Percentiles rank a stretch among this genome's conserved stretches.
phyloP scores from a whole-genome alignment of 306 rosid species.

The Glycine soja region DNA sequence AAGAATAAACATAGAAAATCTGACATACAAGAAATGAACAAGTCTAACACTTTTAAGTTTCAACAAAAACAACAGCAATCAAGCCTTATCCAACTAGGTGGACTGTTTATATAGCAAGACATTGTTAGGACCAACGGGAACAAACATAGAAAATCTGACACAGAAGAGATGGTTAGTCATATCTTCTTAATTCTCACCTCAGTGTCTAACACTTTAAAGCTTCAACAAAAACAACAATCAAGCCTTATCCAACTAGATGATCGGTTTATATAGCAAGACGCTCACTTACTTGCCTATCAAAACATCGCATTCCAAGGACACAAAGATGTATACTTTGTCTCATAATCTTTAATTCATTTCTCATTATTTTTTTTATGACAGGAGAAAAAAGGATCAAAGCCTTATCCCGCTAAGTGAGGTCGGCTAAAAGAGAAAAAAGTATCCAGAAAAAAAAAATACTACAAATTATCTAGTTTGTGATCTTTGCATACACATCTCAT shows the following conservation, averaged over 20 bases:
- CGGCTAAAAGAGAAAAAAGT: too few species aligned
- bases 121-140: slow-evolving; percentile 23
- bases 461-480: slow-evolving; percentile 21
- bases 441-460: background rate
- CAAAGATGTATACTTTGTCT: slow-evolving; percentile 27
- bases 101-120: slow-evolving; percentile 23
- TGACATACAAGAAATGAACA: slow-evolving; percentile 35
- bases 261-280: slow-evolving; percentile 22
- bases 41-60: slow-evolving; percentile 28
- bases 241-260: slow-evolving; percentile 24
- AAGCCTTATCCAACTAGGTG: slow-evolving; percentile 22
- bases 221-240: slow-evolving; percentile 20
- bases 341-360: slow-evolving; percentile 17
- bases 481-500: background rate
- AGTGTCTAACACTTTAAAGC: slow-evolving; percentile 24
- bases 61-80: slow-evolving; percentile 17
- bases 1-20: slow-evolving; percentile 7
- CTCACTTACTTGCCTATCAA: slow-evolving; percentile 25
- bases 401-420: too few species aligned
- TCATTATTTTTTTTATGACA: slow-evolving; percentile 1
- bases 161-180: slow-evolving; percentile 31
- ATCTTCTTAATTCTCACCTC: background rate
- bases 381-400: background rate
- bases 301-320: slow-evolving; percentile 40
- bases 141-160: slow-evolving; percentile 19